These are phyloP conservation scores for Fusarium sp. DNA, from an alignment of 2,329 filamentous ascomycete species.

Conservation along the genomic window DNA sequence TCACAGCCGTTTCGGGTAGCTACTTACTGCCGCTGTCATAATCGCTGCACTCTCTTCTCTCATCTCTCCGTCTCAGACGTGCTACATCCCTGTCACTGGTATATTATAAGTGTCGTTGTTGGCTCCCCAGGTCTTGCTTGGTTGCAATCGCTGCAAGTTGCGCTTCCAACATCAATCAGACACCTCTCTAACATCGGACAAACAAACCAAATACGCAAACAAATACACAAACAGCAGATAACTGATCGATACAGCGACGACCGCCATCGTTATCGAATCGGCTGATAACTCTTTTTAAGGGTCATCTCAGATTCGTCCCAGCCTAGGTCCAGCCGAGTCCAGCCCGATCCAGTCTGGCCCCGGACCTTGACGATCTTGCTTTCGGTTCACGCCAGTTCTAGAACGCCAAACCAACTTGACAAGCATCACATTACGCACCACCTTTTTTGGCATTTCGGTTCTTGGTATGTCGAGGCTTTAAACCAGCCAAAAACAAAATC, in stretches of 20 bases:
- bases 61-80: slow-evolving; percentile 32
- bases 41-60: slow-evolving; percentile 32
- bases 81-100: slow-evolving; percentile 14
- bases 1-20: background rate
- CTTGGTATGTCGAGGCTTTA: slow-evolving; percentile 13
- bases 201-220: slow-evolving; percentile 13
- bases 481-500: slow-evolving; percentile 24
- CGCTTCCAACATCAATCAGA: background rate
- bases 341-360: slow-evolving; percentile 39
- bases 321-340: slow-evolving; percentile 32
- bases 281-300: slow-evolving; percentile 1
- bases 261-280: slow-evolving; percentile 4
- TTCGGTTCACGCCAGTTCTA: slow-evolving; percentile 36
- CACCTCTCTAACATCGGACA: background rate
- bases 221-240: slow-evolving; percentile 2
- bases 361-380: slow-evolving; percentile 32
- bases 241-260: background rate
- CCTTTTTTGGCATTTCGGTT: slow-evolving; percentile 26
- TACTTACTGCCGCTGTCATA: slow-evolving; percentile 1
- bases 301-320: slow-evolving; percentile 24
- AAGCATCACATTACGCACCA: slow-evolving; percentile 30
- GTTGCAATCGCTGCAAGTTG: slow-evolving; percentile 7
- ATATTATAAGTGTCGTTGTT: slow-evolving; percentile 25
- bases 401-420: slow-evolving; percentile 34
- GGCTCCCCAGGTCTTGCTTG: background rate